A percentile compares a stretch with the other conserved stretches of the same genome.
Conservation (phyloP, 768 basidiomycete genomes). For the Phaffia tasmanica region DNA sequence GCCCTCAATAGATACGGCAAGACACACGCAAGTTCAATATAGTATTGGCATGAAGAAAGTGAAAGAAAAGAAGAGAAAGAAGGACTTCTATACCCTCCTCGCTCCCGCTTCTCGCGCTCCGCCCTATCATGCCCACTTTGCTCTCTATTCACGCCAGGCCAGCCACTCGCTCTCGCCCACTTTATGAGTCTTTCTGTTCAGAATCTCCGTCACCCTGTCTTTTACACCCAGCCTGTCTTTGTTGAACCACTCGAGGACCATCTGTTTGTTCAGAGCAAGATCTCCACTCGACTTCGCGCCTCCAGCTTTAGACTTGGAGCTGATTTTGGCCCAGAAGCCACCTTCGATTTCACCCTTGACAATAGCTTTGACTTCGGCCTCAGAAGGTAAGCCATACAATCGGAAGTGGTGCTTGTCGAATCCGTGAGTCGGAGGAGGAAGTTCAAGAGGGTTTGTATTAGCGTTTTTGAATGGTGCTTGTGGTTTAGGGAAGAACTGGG, state of each 20-base stretch:
- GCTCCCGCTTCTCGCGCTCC: neutral
- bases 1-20: neutral
- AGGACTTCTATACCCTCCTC: neutral
- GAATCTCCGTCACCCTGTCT: too few relatives aligned
- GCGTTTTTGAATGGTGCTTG: conserved; percentile 18
- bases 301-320: too few relatives aligned
- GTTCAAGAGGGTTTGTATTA: conserved; percentile 22
- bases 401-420: conserved; percentile 39
- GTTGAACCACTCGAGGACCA: too few relatives aligned
- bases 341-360: conserved; percentile 47
- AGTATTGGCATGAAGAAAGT: too few relatives aligned
- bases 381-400: conserved; percentile 53
- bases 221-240: too few relatives aligned
- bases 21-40: neutral
- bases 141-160: neutral
- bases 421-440: conserved; percentile 24
- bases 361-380: conserved; percentile 56
- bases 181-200: too few relatives aligned
- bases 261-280: too few relatives aligned
- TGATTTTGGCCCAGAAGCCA: too few relatives aligned
- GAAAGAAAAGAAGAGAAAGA: too few relatives aligned
- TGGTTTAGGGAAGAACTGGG: conserved; percentile 29
- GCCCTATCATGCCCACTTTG: neutral
- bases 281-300: too few relatives aligned
- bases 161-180: too few relatives aligned